Evolutionary conservation across 1,284 basidiomycete genomes (phyloP).

Genomic region (Sanghuangporus baumii): DNA sequence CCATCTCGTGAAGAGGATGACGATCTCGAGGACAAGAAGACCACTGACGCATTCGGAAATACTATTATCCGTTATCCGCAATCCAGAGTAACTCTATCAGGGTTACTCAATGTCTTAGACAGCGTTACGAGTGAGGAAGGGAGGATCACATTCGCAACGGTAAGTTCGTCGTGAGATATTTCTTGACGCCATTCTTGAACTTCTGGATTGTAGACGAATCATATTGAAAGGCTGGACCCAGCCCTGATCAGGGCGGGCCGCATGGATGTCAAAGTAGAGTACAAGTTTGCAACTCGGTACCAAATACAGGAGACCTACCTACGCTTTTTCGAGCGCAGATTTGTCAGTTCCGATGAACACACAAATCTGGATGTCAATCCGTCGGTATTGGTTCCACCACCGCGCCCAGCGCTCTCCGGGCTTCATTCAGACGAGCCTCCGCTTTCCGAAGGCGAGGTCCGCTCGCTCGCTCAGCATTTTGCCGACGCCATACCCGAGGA

Average conservation of each 20-base stretch:
- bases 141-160: slow-evolving; percentile 50
- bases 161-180: slow-evolving; percentile 20
- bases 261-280: slow-evolving; percentile 46
- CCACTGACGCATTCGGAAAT: slow-evolving; percentile 4
- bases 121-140: slow-evolving; percentile 52
- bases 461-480: slow-evolving; percentile 6
- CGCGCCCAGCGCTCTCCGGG: neutral
- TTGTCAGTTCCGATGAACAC: neutral
- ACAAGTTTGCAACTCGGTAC: slow-evolving; percentile 38
- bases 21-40: slow-evolving; percentile 14
- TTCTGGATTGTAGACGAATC: slow-evolving; percentile 38
- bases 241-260: slow-evolving; percentile 48
- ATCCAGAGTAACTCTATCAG: slow-evolving; percentile 36
- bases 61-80: slow-evolving; percentile 9
- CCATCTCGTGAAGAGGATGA: slow-evolving; percentile 38
- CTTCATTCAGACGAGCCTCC: neutral
- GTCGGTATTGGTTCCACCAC: neutral
- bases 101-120: slow-evolving; percentile 49
- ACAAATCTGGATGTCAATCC: neutral
- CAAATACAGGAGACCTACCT: slow-evolving; percentile 47
- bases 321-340: slow-evolving; percentile 38
- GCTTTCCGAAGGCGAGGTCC: slow-evolving; percentile 14
- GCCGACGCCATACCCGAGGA: slow-evolving; percentile 10
- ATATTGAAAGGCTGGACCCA: slow-evolving; percentile 46
- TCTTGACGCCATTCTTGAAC: neutral